phyloP scores from a whole-genome alignment of 73 alveolate genomes.

The Blepharisma japonicum region DNA sequence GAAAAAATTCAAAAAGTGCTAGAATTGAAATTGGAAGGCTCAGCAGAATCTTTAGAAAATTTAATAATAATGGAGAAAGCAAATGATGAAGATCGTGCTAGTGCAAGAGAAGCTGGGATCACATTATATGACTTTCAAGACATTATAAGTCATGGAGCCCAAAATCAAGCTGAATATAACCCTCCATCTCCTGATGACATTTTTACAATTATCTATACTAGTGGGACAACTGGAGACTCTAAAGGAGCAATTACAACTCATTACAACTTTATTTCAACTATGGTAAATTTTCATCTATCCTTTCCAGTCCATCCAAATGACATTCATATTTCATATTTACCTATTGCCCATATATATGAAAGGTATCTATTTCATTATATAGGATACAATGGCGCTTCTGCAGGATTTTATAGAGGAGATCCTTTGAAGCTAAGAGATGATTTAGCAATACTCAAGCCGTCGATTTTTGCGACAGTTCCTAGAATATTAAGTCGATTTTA shows the following conservation, averaged over 20 bases:
- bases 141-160: constrained; percentile 48
- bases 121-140: constrained; percentile 40
- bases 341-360: constrained; percentile 94
- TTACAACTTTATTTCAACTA: constrained; percentile 47
- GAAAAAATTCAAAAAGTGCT: constrained; percentile 42
- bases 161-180: constrained; percentile 34
- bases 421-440: constrained; percentile 70
- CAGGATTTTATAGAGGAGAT: constrained; percentile 83
- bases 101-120: constrained; percentile 43
- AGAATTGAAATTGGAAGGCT: constrained; percentile 48
- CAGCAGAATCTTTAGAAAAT: constrained; percentile 43
- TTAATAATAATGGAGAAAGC: constrained; percentile 44
- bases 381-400: constrained; percentile 58
- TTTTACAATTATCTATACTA: constrained; percentile 88
- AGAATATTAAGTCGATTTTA: constrained; percentile 88
- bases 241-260: constrained; percentile 94
- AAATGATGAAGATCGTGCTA: constrained; percentile 39
- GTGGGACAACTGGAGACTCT: constrained; percentile 98
- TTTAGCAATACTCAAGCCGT: constrained; percentile 81
- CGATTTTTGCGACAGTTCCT: constrained; percentile 95
- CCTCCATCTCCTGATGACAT: constrained; percentile 55
- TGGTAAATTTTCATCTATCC: constrained; percentile 44
- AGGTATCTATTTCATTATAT: constrained; percentile 62
- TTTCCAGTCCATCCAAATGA: constrained; percentile 65
- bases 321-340: constrained; percentile 85